These are phyloP conservation scores for Fonticula alba DNA, from an alignment of 78 protist species.

Conservation along the genomic window DNA sequence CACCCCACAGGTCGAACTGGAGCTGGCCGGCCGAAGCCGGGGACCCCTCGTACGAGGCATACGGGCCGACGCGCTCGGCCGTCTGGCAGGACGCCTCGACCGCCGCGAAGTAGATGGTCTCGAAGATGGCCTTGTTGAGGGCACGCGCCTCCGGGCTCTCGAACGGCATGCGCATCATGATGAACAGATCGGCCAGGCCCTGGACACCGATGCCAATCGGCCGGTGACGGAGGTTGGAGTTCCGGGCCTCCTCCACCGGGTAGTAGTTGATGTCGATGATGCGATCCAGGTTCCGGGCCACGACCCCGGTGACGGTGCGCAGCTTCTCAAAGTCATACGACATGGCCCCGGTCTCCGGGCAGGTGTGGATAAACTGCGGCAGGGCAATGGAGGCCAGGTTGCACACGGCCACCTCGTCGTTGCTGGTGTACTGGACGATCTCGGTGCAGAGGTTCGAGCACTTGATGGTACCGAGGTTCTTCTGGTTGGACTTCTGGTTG, in stretches of 20 bases:
- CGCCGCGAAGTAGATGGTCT: conserved; percentile 85
- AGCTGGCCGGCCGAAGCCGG: conserved; percentile 37
- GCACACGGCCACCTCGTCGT: conserved; percentile 73
- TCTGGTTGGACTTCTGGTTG: conserved; percentile 50
- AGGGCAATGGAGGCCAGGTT: conserved; percentile 93
- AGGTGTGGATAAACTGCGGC: conserved; percentile 62
- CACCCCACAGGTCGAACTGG: conserved; percentile 92
- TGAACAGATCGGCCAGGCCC: conserved; percentile 90
- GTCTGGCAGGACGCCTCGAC: conserved; percentile 22
- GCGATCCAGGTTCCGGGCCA: conserved; percentile 67
- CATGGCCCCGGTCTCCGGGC: conserved; percentile 8
- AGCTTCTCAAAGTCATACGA: conserved; percentile 59
- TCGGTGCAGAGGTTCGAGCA: conserved; percentile 91
- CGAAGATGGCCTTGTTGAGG: conserved; percentile 86
- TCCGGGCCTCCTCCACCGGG: conserved; percentile 82
- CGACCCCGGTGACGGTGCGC: conserved; percentile 32
- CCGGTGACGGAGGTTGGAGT: conserved; percentile 77
- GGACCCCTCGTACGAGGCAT: conserved; percentile 20
- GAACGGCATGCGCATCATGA: conserved; percentile 66
- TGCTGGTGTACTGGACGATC: conserved; percentile 82
- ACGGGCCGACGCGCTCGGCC: conserved; percentile 25
- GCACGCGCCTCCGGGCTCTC: conserved; percentile 63
- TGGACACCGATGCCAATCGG: conserved; percentile 94
- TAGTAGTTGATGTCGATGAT: conserved; percentile 87
- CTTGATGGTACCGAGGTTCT: conserved; percentile 81